Evolutionary conservation across 73 alveolate species (phyloP), one percentile per base, ranked within the genome.

Genomic region (Symbiodinium pilosum): DNA sequence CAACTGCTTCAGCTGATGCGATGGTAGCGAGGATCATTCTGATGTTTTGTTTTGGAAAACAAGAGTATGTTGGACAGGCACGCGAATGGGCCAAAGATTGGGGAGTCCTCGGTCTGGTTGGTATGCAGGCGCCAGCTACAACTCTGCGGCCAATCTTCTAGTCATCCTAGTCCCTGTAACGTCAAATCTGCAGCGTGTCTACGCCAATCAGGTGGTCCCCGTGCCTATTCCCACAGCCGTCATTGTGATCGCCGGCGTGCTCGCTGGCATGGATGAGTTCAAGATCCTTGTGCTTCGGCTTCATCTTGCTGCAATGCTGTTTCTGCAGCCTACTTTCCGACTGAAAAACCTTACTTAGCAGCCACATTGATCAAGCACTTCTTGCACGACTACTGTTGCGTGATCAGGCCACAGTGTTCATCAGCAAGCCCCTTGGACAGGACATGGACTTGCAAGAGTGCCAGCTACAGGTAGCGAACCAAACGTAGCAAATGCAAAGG

Each of bases 171-270:
- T n/a, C n/a, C n/a, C n/a, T n/a, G n/a, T n/a, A n/a, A n/a, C n/a
- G n/a, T n/a, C n/a, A n/a, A n/a, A n/a, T n/a, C n/a, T n/a, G n/a
- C n/a, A n/a, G n/a, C n/a, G n/a, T n/a, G n/a, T n/a, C n/a, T n/a
- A n/a, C n/a, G n/a, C n/a, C 30, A 12, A 30, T 7, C 96, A 91
- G 96, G 96, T 91, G 18, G 75, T 91, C 54, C 96, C 96, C 0
- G 43, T 91, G 32, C 96, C 96, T 32, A 91, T 91, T 69, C 96
- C 96, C 52, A 91, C 77, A 34, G 96, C 96, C 41, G 96, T 91
- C 59, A 91, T 91, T 44, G 96, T 91, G 88, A 91, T 91, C 28
- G 87, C 96, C 44, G 96, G 96, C 40, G 77, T 91, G 87, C 77
- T 91, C 56, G 96, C 96, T 7, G 51, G 69, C 30, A 91, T 91